A percentile compares a stretch with the other conserved stretches of the same genome.
phyloP scores from a whole-genome alignment of 2,329 filamentous ascomycete genomes.

The Elsinoe australis region DNA sequence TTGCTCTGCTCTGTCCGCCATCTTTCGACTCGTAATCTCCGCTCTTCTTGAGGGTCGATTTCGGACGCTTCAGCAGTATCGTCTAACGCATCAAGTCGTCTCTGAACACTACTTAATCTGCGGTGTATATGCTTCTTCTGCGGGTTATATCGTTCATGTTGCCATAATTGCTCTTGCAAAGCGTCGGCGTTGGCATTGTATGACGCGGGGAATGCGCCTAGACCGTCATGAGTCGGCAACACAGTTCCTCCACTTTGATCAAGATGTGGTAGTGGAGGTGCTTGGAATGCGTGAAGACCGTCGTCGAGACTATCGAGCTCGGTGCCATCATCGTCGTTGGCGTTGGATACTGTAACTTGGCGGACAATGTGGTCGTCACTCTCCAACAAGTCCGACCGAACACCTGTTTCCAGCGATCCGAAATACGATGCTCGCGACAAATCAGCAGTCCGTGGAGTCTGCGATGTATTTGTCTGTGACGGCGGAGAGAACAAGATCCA shows the following conservation, averaged over 20 bases:
- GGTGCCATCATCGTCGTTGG: constrained; percentile 56
- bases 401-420: constrained; percentile 65
- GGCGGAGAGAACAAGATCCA: constrained; percentile 85
- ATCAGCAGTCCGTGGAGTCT: constrained; percentile 58
- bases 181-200: constrained; percentile 43
- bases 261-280: constrained; percentile 40
- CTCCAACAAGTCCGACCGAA: constrained; percentile 49
- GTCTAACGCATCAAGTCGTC: constrained; percentile 48
- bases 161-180: constrained; percentile 78
- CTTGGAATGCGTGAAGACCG: constrained; percentile 79
- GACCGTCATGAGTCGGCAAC: constrained; percentile 83
- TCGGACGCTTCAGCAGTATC: constrained; percentile 45
- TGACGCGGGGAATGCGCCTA: constrained; percentile 65
- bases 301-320: constrained; percentile 92
- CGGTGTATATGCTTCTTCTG: constrained; percentile 53
- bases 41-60: constrained; percentile 58
- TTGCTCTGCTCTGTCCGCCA: constrained; percentile 90
- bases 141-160: constrained; percentile 80
- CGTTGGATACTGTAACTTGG: constrained; percentile 38
- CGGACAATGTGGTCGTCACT: constrained; percentile 38
- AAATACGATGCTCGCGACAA: constrained; percentile 71
- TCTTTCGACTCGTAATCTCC: constrained; percentile 74
- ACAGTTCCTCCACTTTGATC: constrained; percentile 58
- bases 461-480: constrained; percentile 61
- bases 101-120: constrained; percentile 51